Evolutionary conservation across 305 asterid genomes (phyloP).

Genomic region (Ruellia speciosa): DNA sequence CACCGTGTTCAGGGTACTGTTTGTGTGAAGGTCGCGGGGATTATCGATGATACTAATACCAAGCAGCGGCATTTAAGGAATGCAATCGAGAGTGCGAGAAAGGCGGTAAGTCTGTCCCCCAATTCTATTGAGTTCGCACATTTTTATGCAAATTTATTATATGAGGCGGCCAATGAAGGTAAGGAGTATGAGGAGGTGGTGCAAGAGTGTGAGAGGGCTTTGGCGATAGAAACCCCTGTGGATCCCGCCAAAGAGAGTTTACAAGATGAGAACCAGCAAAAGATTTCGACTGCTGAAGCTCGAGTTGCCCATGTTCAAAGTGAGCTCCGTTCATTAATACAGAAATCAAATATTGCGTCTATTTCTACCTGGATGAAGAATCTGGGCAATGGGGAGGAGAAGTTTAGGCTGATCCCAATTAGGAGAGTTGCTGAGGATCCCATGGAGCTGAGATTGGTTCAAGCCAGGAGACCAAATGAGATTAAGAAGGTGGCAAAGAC

Average conservation of each 20-base stretch:
- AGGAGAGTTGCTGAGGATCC: slow-evolving; percentile 78
- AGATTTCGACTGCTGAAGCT: slow-evolving; percentile 46
- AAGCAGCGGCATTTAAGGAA: slow-evolving; percentile 66
- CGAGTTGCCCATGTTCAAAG: slow-evolving; percentile 52
- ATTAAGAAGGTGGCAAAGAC: slow-evolving; percentile 81
- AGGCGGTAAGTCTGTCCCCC: slow-evolving; percentile 54
- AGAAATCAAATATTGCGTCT: slow-evolving; percentile 68
- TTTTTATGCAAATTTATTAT: slow-evolving; percentile 73
- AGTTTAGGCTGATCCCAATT: slow-evolving; percentile 72
- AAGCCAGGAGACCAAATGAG: slow-evolving; percentile 70
- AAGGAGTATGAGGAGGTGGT: slow-evolving; percentile 78
- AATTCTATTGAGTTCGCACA: slow-evolving; percentile 71
- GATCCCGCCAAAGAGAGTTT: slow-evolving; percentile 86
- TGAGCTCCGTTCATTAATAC: slow-evolving; percentile 65
- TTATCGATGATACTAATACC: slow-evolving; percentile 56
- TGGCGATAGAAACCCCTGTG: slow-evolving; percentile 70
- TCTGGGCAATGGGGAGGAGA: slow-evolving; percentile 71
- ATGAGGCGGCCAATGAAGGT: slow-evolving; percentile 65
- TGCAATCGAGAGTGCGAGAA: slow-evolving; percentile 73
- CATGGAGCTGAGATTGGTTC: slow-evolving; percentile 63
- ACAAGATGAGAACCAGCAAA: slow-evolving; percentile 77
- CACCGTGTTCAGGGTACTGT: slow-evolving; percentile 79
- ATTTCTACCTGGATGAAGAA: slow-evolving; percentile 84
- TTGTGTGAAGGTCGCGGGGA: slow-evolving; percentile 55
- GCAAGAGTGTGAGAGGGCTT: slow-evolving; percentile 77